These are phyloP conservation scores for Penicillium concentricum DNA, from an alignment of 2,329 filamentous ascomycete species.

Conservation along the genomic window DNA sequence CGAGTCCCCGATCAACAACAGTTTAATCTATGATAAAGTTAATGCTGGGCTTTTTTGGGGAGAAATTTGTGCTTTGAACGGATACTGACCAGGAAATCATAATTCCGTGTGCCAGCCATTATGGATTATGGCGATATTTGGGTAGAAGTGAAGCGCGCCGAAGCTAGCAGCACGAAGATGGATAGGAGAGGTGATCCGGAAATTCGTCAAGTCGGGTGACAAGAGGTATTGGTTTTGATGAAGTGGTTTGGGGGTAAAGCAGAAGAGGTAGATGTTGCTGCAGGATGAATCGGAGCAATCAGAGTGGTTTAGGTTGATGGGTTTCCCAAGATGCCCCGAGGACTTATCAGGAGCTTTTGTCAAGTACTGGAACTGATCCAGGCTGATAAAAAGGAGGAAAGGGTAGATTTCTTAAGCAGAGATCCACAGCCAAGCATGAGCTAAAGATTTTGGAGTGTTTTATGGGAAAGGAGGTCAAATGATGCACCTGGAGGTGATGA, in stretches of 20 bases:
- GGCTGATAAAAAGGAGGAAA: background rate
- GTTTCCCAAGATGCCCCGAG: background rate
- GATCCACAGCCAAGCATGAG: constrained; percentile 2
- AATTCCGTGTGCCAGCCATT: constrained; percentile 98
- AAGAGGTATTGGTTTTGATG: background rate
- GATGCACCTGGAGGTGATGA: constrained; percentile 13
- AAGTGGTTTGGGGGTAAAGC: background rate
- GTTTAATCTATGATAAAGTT: constrained; percentile 71
- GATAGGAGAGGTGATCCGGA: background rate
- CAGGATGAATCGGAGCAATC: background rate
- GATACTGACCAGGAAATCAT: constrained; percentile 87
- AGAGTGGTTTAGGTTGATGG: constrained; percentile 4
- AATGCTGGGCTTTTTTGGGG: background rate
- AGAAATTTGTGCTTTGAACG: background rate
- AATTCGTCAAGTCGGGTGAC: background rate
- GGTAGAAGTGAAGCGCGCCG: constrained; percentile 3
- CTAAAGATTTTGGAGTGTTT: background rate
- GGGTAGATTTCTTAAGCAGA: background rate
- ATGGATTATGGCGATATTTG: constrained; percentile 16
- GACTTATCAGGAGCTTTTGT: constrained; percentile 2
- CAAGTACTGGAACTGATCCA: background rate
- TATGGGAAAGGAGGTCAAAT: constrained; percentile 7
- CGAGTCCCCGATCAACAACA: constrained; percentile 93
- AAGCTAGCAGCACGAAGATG: background rate
- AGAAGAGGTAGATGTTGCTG: background rate